These are phyloP conservation scores for Monosporozyma solicola DNA, from an alignment of 805 yeast genomes.

Conservation along the genomic window DNA sequence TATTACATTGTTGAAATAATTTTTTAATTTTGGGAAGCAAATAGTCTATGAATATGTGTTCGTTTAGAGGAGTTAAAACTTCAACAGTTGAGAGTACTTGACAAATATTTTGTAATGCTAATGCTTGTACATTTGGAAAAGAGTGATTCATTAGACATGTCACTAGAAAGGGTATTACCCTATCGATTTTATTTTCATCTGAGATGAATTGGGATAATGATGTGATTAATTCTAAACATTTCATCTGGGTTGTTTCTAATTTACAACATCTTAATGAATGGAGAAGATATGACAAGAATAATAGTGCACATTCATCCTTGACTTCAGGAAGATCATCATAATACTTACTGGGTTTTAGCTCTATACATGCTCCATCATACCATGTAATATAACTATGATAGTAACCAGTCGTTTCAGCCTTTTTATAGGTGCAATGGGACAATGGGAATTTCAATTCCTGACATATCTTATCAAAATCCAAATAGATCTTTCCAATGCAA, in stretches of 20 bases:
- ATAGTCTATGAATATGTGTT: slow-evolving; percentile 71
- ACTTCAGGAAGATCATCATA: slow-evolving; percentile 6
- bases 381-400: neutral
- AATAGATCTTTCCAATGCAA: slow-evolving; percentile 46
- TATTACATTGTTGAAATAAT: slow-evolving; percentile 34
- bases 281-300: slow-evolving; percentile 21
- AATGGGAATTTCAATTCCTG: slow-evolving; percentile 14
- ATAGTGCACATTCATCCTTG: slow-evolving; percentile 21
- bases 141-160: slow-evolving; percentile 57
- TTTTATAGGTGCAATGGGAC: neutral
- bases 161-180: slow-evolving; percentile 74
- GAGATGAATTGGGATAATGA: slow-evolving; percentile 66
- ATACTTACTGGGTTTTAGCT: neutral
- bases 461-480: slow-evolving; percentile 42
- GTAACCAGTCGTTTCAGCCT: neutral
- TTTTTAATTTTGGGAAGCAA: slow-evolving; percentile 57
- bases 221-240: slow-evolving; percentile 67
- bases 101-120: slow-evolving; percentile 56
- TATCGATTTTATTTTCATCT: slow-evolving; percentile 79
- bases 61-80: slow-evolving; percentile 64
- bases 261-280: slow-evolving; percentile 20
- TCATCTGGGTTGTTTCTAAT: slow-evolving; percentile 19
- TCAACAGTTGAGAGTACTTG: slow-evolving; percentile 59
- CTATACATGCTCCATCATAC: neutral
- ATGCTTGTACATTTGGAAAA: slow-evolving; percentile 53